These are phyloP conservation scores for Hyparrhenia diplandra DNA, from an alignment of 176 grass and related monocot species.

Conservation along the genomic window DNA sequence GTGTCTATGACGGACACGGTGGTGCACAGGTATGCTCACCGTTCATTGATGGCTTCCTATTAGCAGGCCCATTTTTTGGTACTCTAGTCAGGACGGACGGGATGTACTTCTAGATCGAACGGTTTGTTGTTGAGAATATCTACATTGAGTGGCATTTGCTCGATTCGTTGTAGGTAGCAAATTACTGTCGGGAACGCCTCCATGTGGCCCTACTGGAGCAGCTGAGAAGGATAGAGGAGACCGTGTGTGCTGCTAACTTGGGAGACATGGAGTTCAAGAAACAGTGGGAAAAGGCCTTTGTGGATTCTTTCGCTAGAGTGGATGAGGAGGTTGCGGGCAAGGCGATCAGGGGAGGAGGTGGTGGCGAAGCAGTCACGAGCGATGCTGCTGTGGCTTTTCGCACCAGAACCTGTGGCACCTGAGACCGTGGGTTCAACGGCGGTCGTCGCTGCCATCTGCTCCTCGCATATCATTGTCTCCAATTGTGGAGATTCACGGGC, in stretches of 20 bases:
- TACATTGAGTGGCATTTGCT: slow-evolving; percentile 8
- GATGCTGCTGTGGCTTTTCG: neutral
- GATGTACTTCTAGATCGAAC: neutral
- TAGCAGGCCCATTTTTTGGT: neutral
- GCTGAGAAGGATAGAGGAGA: slow-evolving; percentile 34
- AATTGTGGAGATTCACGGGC: slow-evolving; percentile 87
- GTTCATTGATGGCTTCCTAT: neutral
- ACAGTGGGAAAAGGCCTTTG: slow-evolving; percentile 65
- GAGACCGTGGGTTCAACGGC: slow-evolving; percentile 84
- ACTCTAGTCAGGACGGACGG: neutral
- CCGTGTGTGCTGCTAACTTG: slow-evolving; percentile 11
- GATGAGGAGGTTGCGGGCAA: slow-evolving; percentile 57
- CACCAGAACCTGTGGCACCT: slow-evolving; percentile 42
- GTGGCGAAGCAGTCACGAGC: neutral
- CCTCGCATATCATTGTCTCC: slow-evolving; percentile 80
- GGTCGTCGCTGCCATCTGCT: slow-evolving; percentile 73
- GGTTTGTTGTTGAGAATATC: neutral
- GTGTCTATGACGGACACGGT: slow-evolving; percentile 86
- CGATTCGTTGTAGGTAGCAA: slow-evolving; percentile 49
- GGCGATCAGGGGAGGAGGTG: slow-evolving; percentile 8
- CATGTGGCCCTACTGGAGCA: slow-evolving; percentile 51
- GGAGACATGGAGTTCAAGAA: slow-evolving; percentile 51
- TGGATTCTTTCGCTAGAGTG: slow-evolving; percentile 64
- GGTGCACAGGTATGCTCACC: slow-evolving; percentile 39
- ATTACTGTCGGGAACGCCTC: slow-evolving; percentile 66